phyloP scores from a whole-genome alignment of 768 basidiomycete genomes.

The Panus rudis region DNA sequence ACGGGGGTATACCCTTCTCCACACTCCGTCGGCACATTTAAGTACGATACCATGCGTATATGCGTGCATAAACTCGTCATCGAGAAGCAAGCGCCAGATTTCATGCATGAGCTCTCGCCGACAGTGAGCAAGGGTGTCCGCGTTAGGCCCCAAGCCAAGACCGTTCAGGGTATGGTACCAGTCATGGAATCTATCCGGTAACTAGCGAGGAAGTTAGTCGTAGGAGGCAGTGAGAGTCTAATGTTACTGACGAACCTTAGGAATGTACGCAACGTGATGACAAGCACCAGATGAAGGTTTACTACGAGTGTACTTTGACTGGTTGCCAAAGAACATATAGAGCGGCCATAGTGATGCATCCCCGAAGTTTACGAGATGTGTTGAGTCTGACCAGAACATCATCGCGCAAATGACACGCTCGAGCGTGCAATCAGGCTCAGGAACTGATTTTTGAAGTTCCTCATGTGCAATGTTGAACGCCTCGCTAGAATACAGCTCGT shows the following conservation, averaged over 20 bases:
- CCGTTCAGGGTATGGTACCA: conserved; percentile 4
- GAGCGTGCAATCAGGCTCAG: conserved; percentile 9
- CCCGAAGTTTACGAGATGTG: conserved; percentile 18
- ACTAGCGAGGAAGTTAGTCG: conserved; percentile 5
- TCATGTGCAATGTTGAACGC: conserved; percentile 13
- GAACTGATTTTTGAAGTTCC: conserved; percentile 6
- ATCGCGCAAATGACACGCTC: conserved; percentile 10
- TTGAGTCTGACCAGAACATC: conserved; percentile 24
- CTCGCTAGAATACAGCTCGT: conserved; percentile 18
- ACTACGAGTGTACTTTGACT: conserved; percentile 5
- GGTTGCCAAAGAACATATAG: conserved; percentile 6
- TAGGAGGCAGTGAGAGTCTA: background rate
- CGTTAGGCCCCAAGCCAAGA: conserved; percentile 1
- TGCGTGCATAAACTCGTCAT: conserved; percentile 16
- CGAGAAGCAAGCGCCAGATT: conserved; percentile 12
- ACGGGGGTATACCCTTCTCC: conserved; percentile 14
- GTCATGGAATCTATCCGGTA: conserved; percentile 11
- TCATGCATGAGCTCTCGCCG: conserved; percentile 19
- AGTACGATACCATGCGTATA: conserved; percentile 18
- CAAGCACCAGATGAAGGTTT: conserved; percentile 8
- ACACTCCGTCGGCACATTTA: conserved; percentile 15
- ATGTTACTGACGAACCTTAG: background rate
- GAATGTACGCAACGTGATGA: conserved; percentile 19
- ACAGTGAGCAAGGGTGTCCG: conserved; percentile 11
- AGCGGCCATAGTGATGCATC: conserved; percentile 13